Evolutionary conservation across 2,329 filamentous ascomycete genomes (phyloP), one percentile per base, ranked within the genome.

Genomic region (Trichoderma citrinoviride): DNA sequence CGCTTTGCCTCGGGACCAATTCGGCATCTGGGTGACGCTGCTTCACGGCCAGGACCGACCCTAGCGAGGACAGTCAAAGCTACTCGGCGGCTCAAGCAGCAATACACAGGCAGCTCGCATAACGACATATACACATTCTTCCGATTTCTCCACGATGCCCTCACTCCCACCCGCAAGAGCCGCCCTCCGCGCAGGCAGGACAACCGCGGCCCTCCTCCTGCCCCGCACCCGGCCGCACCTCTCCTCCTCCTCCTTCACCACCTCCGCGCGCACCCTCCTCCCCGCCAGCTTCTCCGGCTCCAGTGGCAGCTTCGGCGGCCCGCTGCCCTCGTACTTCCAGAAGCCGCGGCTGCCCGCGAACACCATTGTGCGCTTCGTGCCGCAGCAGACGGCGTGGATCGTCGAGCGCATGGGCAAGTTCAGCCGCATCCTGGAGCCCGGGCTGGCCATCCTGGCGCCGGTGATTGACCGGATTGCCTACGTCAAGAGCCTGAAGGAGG

Each of bases 331-430:
- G n/a, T 96, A 96, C 79, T 96, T 96, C 78, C 89, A 90, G 75
- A 85, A 85, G 68, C 81, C 84, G 14, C 82, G 85, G 23, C 83
- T 97, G 60, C 95, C 95, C 29, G 91, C 93, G 71, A 99, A 99
- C 80, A 99, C 95, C 4, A 83, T 99, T 68, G 83, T 99, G 72
- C 92, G 94, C 67, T 99, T 98, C 79, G 95, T 99, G 47, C 95
- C 95, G n/a, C 95, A 99, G 80, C 95, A 99, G 82, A 98, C 94
- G 72, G 95, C 95, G 77, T 99, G 95, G 95, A 94, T 99, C 66
- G 95, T 99, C 65, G 95, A 99, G 85, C 93, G 95, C 75, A 99
- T 99, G 95, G 95, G 95, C 73, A 95, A 93, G 79, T 99, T 97
- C 82, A 90, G 92, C 80, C 87, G 93, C 67, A 97, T 99, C 73